These are phyloP conservation scores for Metschnikowia lunata DNA, from an alignment of 805 yeast species.

Conservation along the genomic window DNA sequence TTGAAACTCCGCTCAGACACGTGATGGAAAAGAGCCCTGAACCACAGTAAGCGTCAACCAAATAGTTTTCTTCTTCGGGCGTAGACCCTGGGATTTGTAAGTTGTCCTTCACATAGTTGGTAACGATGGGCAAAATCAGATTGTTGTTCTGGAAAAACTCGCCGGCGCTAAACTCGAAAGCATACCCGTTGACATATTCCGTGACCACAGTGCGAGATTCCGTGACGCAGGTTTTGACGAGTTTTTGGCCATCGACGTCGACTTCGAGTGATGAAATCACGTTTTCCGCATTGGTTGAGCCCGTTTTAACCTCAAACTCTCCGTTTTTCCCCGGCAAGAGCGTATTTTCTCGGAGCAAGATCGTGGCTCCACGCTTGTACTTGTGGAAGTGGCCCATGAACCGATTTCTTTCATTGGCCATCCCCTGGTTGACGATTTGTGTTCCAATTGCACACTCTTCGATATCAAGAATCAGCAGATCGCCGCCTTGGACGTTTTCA, in stretches of 20 bases:
- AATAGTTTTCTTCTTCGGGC: conserved; percentile 43
- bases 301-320: conserved; percentile 27
- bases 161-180: conserved; percentile 87
- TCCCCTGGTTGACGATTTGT: conserved; percentile 64
- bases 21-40: conserved; percentile 90
- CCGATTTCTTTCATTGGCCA: conserved; percentile 60
- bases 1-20: conserved; percentile 73
- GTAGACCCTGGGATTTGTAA: conserved; percentile 39
- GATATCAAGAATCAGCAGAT: conserved; percentile 69
- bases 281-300: conserved; percentile 41
- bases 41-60: conserved; percentile 96
- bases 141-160: conserved; percentile 94
- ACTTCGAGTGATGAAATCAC: conserved; percentile 22
- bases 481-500: conserved; percentile 50
- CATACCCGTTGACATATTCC: conserved; percentile 69
- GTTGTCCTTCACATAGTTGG: conserved; percentile 74
- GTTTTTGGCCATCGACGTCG: conserved; percentile 23
- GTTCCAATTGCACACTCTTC: conserved; percentile 95
- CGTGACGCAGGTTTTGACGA: conserved; percentile 71
- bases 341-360: conserved; percentile 78
- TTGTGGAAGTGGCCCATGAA: conserved; percentile 46
- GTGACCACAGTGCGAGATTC: conserved; percentile 73
- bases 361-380: conserved; percentile 77
- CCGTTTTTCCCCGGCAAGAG: conserved; percentile 30
- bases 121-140: conserved; percentile 79